phyloP scores from a whole-genome alignment of 306 rosid species.

The Vigna nakashimae region DNA sequence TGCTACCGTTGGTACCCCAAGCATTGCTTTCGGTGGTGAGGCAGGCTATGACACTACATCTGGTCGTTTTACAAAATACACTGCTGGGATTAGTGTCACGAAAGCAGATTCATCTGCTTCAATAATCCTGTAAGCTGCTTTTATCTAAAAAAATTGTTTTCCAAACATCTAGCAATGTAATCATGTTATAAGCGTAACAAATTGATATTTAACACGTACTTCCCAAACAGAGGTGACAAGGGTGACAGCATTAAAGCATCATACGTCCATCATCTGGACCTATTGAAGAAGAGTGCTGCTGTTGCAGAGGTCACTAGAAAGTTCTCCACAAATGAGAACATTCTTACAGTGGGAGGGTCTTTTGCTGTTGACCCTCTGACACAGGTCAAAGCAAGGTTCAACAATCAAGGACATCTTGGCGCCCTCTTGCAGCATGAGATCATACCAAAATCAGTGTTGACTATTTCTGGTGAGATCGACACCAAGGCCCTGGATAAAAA shows the following conservation, averaged over 20 bases:
- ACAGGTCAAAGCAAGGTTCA: constrained; percentile 81
- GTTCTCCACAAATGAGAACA: constrained; percentile 91
- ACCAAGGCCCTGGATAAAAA: constrained; percentile 82
- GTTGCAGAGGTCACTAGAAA: constrained; percentile 78
- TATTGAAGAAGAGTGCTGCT: constrained; percentile 74
- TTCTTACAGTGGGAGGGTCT: constrained; percentile 86
- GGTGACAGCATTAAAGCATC: constrained; percentile 87
- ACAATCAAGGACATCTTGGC: constrained; percentile 83
- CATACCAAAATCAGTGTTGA: constrained; percentile 84
- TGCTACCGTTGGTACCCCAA: constrained; percentile 82
- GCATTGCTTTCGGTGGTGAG: constrained; percentile 81
- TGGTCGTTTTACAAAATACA: constrained; percentile 78
- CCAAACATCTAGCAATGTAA: constrained; percentile 10
- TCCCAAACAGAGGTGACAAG: constrained; percentile 78
- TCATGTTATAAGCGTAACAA: constrained; percentile 15
- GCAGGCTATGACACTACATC: constrained; percentile 84
- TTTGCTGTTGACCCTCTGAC: constrained; percentile 80
- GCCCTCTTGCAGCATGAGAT: constrained; percentile 91
- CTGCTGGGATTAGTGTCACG: constrained; percentile 74
- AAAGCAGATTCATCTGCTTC: constrained; percentile 72
- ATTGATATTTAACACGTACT: constrained; percentile 37
- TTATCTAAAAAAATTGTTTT: constrained; percentile 2
- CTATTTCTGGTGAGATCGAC: constrained; percentile 91
- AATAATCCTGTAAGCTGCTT: constrained; percentile 74
- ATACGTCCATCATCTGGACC: constrained; percentile 78